Evolutionary conservation across 192 early-diverging fungal species (phyloP), one percentile per base, ranked within the genome.

Genomic region (Entophlyctis helioformis): DNA sequence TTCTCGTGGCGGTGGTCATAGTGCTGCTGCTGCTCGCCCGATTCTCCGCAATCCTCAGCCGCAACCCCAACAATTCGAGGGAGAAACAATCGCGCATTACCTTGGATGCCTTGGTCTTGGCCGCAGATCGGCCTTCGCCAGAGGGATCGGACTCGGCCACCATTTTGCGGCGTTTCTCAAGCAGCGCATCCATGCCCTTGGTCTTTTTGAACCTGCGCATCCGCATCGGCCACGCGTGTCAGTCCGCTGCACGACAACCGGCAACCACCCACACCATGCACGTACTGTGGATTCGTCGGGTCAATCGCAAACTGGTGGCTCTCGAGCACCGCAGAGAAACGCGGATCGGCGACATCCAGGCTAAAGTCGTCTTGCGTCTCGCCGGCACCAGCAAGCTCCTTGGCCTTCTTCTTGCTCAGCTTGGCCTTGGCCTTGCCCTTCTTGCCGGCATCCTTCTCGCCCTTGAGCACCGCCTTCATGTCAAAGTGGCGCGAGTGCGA

Each of bases 301-400:
- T 97, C 94, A 37, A 97, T 86, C 22, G 89, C 89, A 63, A 93
- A 94, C 44, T 85, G 80, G 59, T 89, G 82, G 9, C 78, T 81
- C 3, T 87, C 81, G 27, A 80, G 69, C 56, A 92, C 29, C 0
- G 83, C 79, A 16, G 72, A 57, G 56, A 97, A 97, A 46, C 94
- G 81, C 40, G 87, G 75, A 63, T 97, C 94, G 29, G 51, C 56
- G 3, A 83, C 74, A 54, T 97, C 66, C 35, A 97, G 80, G 48
- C 86, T 75, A 58, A 97, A 97, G 45, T 80, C 77, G 36, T 95
- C 91, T 56, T 84, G 72, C 3, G 67, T 57, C 19, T 59, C 61
- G 29, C 62, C 69, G 46, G 72, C 77, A 9, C 66, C 48, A 10
- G 67, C 70, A 48, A 74, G 76, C 13, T 54, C 57, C 25, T 62